Evolutionary conservation across 495 filamentous ascomycete genomes (phyloP).

Genomic region (Darksidea phi): DNA sequence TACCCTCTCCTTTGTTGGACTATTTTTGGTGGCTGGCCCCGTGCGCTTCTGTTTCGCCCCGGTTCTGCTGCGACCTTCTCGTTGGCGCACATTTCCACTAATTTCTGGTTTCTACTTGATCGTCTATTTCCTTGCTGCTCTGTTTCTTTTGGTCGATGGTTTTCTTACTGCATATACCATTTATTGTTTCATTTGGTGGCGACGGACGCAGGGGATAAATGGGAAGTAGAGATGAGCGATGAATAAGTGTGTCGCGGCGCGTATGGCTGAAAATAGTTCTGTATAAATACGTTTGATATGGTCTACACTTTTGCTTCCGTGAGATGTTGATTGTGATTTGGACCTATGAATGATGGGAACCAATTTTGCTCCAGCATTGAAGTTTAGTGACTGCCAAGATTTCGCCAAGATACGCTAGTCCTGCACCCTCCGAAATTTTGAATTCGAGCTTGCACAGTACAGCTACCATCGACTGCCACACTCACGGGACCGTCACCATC

Average conservation of each 20-base stretch:
- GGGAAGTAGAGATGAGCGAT: neutral
- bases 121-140: slow-evolving; percentile 9
- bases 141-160: slow-evolving; percentile 2
- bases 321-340: neutral
- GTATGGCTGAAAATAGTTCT: slow-evolving; percentile 18
- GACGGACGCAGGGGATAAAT: neutral
- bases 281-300: slow-evolving; percentile 27
- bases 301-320: neutral
- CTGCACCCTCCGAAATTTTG: neutral
- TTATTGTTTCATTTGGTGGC: slow-evolving; percentile 14
- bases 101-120: slow-evolving; percentile 17
- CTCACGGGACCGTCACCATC: neutral
- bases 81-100: neutral
- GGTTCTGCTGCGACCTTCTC: neutral
- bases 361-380: neutral
- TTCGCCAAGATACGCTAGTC: slow-evolving; percentile 11
- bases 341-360: too few relatives aligned
- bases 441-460: slow-evolving; percentile 7
- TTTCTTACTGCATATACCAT: slow-evolving; percentile 36
- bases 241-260: neutral
- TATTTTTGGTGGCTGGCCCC: slow-evolving; percentile 34
- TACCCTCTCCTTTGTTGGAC: neutral
- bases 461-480: neutral
- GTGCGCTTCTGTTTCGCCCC: slow-evolving; percentile 21
- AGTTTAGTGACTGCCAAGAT: slow-evolving; percentile 3